A percentile compares a stretch with the other conserved stretches of the same genome.
phyloP scores from a whole-genome alignment of 352 stramenopile species.

The Phytophthora hibernalis region DNA sequence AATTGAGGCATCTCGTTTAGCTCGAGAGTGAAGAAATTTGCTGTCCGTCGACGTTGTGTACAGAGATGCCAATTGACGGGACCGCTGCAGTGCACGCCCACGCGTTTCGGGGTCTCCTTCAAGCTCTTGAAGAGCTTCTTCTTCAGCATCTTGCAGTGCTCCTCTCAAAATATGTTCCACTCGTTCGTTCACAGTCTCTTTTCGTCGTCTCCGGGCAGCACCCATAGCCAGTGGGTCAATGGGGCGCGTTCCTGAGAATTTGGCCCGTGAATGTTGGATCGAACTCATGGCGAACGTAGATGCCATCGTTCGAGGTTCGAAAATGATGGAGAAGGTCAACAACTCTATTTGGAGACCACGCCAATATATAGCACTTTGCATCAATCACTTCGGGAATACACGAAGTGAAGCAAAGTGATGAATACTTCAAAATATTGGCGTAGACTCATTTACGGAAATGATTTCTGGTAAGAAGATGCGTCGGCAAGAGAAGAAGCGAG shows the following conservation, averaged over 20 bases:
- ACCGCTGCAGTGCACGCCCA: slow-evolving; percentile 43
- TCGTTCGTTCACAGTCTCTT: slow-evolving; percentile 76
- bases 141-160: slow-evolving; percentile 43
- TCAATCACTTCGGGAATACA: no score
- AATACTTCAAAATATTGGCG: no score
- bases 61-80: slow-evolving; percentile 51
- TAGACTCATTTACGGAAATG: no score
- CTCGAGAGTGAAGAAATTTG: slow-evolving; percentile 45
- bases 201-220: slow-evolving; percentile 36
- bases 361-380: no score
- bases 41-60: slow-evolving; percentile 56
- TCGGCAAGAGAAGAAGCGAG: no score
- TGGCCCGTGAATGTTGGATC: slow-evolving; percentile 16
- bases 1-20: slow-evolving; percentile 14
- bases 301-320: slow-evolving; percentile 5
- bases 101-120: slow-evolving; percentile 36
- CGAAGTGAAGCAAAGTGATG: no score
- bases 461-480: no score
- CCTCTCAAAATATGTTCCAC: slow-evolving; percentile 69
- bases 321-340: neutral
- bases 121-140: slow-evolving; percentile 28
- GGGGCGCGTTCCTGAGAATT: neutral
- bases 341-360: no score
- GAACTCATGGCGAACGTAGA: slow-evolving; percentile 27
- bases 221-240: slow-evolving; percentile 1